Conservation (phyloP, 495 filamentous ascomycete species). For the Xylaria grammica region DNA sequence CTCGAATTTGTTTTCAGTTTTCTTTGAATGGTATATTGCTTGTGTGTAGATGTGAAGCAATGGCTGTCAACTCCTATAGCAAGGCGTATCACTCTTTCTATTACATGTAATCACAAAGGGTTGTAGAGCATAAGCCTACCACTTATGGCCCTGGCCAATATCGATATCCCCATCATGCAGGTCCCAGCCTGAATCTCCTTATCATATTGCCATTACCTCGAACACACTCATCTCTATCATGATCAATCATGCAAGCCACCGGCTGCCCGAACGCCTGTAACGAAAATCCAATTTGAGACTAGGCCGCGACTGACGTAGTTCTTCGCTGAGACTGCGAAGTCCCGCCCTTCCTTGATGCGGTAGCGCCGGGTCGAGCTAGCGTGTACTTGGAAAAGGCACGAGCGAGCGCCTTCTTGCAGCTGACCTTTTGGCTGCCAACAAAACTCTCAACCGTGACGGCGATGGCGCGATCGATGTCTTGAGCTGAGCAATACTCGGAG, state of each 20-base stretch:
- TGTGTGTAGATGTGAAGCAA: not conserved
- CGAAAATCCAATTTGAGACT: not conserved
- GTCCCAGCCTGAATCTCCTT: not conserved
- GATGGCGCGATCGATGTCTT: slow-evolving; percentile 96
- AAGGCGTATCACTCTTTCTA: not conserved
- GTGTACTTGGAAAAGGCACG: slow-evolving; percentile 97
- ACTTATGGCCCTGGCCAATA: not conserved
- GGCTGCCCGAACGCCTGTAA: not conserved
- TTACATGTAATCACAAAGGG: not conserved
- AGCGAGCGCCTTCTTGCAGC: slow-evolving; percentile 95
- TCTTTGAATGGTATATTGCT: slow-evolving; percentile 2
- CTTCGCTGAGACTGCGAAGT: slow-evolving; percentile 30
- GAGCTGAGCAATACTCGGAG: slow-evolving; percentile 84
- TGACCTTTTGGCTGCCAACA: slow-evolving; percentile 94
- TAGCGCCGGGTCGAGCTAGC: slow-evolving; percentile 49
- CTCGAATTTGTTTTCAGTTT: not conserved
- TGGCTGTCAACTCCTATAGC: not conserved
- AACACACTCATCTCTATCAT: slow-evolving; percentile 1
- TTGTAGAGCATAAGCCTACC: not conserved
- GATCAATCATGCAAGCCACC: not conserved
- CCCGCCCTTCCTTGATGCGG: slow-evolving; percentile 20
- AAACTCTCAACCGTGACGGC: slow-evolving; percentile 96
- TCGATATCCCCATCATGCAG: not conserved
- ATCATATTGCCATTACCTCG: not conserved
- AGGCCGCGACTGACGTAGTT: slow-evolving; percentile 27